Base-by-base conservation (phyloP, 805 yeast genomes). In the Henningerozyma blattae region DNA sequence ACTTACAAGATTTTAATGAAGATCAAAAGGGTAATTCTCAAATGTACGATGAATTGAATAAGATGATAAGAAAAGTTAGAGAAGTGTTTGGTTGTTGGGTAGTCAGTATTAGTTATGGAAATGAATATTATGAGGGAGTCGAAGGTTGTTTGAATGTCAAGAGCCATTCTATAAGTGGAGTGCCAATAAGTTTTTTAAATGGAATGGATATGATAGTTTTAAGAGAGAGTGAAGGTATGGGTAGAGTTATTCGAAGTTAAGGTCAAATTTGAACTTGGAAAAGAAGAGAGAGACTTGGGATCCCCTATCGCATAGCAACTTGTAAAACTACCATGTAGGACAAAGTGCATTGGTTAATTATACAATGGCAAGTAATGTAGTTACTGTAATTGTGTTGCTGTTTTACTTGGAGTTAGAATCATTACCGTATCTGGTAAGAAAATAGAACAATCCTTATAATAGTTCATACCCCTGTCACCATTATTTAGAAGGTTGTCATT, bases 71-170 rank as follows among this genome's bases (percentile, higher is more conserved):
- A 26, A 30, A 36, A 26, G 35, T 53, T 15, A 39, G 50, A 22
- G 35, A 36, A 15, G 39, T 42, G 3, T 47, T 45, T 31, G 60
- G 60, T 4, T 50, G 57, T 39, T 47, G 51, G 50, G 33, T 47
- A 5, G 31, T 52, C 15, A 47, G 54, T 4, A 36, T 39, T 4
- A 46, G 56, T 24, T 50, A 42, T 30, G 52, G 52, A 6, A 39
- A 47, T 5, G 54, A 48, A 30, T 54, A 41, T 33, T 48, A 50
- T 33, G 41, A 46, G 20, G 57, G 57, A 18, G 47, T 52, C 6
- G 57, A 47, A 32, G 35, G 34, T 18, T 28, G 40, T 7, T 32
- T 40, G 9, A 34, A 41, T 3, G 26, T 38, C 16, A 14, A 28
- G 6, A 32, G 34, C 12, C 44, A 44, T 7, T 34, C 41, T 9